phyloP scores from a whole-genome alignment of 108 stramenopile species.

The Skeletonema grethae region DNA sequence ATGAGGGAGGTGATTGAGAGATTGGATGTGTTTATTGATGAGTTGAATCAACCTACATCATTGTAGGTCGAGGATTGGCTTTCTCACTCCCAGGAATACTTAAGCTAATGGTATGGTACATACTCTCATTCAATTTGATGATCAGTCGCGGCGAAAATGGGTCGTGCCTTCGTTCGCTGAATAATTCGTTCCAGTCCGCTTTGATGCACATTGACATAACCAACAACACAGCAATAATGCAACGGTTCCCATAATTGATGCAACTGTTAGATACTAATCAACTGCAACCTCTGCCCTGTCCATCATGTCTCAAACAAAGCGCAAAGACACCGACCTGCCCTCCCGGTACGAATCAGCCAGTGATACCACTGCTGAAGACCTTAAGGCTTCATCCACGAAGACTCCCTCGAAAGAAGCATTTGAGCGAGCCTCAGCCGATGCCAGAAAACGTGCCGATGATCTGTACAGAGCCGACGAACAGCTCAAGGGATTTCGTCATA shows the following conservation, averaged over 20 bases:
- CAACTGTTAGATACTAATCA: neutral
- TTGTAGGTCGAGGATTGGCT: neutral
- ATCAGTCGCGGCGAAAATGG: no score
- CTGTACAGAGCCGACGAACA: neutral
- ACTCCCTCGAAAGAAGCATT: neutral
- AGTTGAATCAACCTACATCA: neutral
- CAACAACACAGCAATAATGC: no score
- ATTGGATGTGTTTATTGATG: slow-evolving; percentile 19
- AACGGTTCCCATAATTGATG: no score
- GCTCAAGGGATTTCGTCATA: neutral
- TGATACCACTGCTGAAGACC: neutral
- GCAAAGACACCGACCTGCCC: neutral
- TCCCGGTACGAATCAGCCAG: no score
- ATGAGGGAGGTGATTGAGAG: slow-evolving; percentile 27
- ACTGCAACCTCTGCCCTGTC: neutral
- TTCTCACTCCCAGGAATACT: neutral
- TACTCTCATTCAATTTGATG: no score
- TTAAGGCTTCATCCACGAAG: neutral
- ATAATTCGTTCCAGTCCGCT: neutral
- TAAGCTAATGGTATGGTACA: no score
- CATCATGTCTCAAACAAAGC: neutral
- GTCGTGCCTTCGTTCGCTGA: no score
- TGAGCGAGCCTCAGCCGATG: neutral
- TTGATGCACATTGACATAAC: neutral
- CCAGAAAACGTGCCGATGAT: neutral